These are phyloP conservation scores for Saturnispora kantuleensis DNA, from an alignment of 805 yeast genomes.

Conservation along the genomic window DNA sequence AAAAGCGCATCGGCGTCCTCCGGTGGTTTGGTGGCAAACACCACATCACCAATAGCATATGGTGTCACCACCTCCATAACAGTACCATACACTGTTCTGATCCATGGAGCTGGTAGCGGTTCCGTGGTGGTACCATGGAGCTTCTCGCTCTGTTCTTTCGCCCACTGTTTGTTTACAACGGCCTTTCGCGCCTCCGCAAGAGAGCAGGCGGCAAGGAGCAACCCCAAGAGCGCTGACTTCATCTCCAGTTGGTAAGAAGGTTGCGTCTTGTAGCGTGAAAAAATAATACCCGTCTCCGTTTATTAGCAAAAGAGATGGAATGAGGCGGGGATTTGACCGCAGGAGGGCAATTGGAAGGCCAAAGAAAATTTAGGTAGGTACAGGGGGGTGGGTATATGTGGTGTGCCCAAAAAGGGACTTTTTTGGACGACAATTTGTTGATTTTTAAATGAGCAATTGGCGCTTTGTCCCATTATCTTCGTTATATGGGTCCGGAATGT, in stretches of 20 bases:
- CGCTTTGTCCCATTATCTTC: too few relatives aligned
- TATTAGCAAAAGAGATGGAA: too few relatives aligned
- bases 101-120: constrained; percentile 50
- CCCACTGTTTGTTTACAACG: constrained; percentile 20
- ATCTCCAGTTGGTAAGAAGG: not conserved
- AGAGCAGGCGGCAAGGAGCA: not conserved
- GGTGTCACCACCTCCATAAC: constrained; percentile 53
- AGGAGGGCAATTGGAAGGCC: too few relatives aligned
- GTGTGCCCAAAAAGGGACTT: too few relatives aligned
- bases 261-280: not conserved
- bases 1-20: constrained; percentile 40
- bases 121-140: constrained; percentile 11
- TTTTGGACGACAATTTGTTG: too few relatives aligned
- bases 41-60: constrained; percentile 52
- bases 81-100: constrained; percentile 54
- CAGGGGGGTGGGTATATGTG: too few relatives aligned
- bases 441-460: too few relatives aligned
- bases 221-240: not conserved
- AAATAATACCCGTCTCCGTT: not conserved
- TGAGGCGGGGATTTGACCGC: too few relatives aligned
- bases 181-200: constrained; percentile 16
- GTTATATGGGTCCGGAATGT: too few relatives aligned
- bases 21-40: constrained; percentile 62
- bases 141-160: constrained; percentile 15
- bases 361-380: too few relatives aligned